Base-by-base conservation (phyloP, 129 eudicot genomes). In the Pittosporum tobira region DNA sequence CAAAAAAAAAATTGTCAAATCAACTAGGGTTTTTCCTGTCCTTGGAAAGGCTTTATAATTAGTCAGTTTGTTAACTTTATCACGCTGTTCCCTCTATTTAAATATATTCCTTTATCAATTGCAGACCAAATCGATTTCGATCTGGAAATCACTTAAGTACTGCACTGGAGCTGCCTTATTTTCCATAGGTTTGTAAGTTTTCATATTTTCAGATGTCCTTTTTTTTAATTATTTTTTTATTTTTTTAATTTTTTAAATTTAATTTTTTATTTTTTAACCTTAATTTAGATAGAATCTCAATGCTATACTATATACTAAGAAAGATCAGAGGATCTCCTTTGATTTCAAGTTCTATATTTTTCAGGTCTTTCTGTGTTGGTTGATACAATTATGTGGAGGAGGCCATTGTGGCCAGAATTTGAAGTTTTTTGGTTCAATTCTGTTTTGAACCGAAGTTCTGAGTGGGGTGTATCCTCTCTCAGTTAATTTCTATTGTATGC, bases 381-480 rank as follows among this genome's bases (percentile, higher is more conserved):
- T 54, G 98, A 91, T 72, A 80, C 96, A 65, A 56, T 86, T 61
- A 65, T 86, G 75, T 91, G 94, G 96, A 81, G 78, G 77, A 88
- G 56, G 67, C 51, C 70, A 54, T 44, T 93, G 68, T 93, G 99
- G 99, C 96, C 99, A 62, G 99, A 93, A 57, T 69, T 93, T 27
- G 84, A 87, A 73, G 99, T 93, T 63, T 84, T 93, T 61, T 93
- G 99, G 99, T 93, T 93, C 78, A 93, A 93, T 66, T 93, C 99
- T 19, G 88, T 87, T 57, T 71, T 87, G 70, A 93, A 93, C 48
- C 74, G 79, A 71, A 93, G 99, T 79, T 93, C 99, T 48, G 99
- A 93, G 63, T 93, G 99, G 99, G 99, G 99, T 71, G 99, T 93
- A 93, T 93, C 99, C 96, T 91, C 51, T 57, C 5, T 21, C 36